A percentile compares a stretch with the other conserved stretches of the same genome.
phyloP scores from a whole-genome alignment of 495 filamentous ascomycete species.

The Massariosphaeria phaeospora region DNA sequence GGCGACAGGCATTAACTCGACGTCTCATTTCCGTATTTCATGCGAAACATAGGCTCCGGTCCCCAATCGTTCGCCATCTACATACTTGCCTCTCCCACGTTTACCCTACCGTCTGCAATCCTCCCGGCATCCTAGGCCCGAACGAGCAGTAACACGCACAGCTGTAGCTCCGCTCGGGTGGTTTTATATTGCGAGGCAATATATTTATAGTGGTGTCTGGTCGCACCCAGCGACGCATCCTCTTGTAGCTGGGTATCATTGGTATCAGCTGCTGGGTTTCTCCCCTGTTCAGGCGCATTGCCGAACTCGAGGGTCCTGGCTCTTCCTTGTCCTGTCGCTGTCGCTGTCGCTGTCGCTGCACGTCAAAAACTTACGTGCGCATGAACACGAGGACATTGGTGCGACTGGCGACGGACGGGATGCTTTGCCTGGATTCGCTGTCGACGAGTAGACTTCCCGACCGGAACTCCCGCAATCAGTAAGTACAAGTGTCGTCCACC shows the following conservation, averaged over 20 bases:
- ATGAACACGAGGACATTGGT: conserved; percentile 8
- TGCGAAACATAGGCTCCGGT: conserved; percentile 25
- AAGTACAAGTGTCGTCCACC: no score
- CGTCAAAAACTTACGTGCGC: not conserved
- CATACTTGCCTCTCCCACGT: no score
- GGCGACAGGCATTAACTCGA: not conserved
- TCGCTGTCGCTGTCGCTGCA: not conserved
- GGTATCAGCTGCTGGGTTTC: no score
- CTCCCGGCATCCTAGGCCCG: conserved; percentile 14
- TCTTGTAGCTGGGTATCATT: no score
- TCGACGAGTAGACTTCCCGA: not conserved
- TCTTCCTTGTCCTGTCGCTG: not conserved
- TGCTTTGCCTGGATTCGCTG: not conserved
- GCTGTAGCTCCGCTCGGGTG: not conserved
- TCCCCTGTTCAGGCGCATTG: no score
- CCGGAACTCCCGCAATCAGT: not conserved
- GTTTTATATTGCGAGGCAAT: conserved; percentile 14
- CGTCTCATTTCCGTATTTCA: conserved; percentile 28
- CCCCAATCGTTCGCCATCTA: conserved; percentile 8
- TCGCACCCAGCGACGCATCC: conserved; percentile 9
- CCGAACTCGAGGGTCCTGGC: no score
- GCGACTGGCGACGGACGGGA: not conserved
- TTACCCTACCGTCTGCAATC: conserved; percentile 1
- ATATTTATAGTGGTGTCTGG: conserved; percentile 8
- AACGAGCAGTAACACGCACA: not conserved